A percentile compares a stretch with the other conserved stretches of the same genome.
Evolutionary conservation across 2,329 filamentous ascomycete species (phyloP).

Genomic region (Trichoderma afroharzianum): DNA sequence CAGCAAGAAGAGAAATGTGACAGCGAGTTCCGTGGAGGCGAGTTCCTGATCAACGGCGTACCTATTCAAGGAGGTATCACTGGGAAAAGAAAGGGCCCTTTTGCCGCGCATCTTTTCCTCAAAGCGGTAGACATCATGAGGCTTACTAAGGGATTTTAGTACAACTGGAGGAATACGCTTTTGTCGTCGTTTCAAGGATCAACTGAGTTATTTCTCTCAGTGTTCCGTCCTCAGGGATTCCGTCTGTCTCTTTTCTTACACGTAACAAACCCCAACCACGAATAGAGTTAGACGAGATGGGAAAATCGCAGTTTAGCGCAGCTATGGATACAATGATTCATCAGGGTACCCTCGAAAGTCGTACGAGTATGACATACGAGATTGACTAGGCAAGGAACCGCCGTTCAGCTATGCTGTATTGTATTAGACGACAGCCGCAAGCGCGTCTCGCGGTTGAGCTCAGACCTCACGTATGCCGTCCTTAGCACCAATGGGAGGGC

Average conservation of each 20-base stretch:
- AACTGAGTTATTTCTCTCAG: background rate
- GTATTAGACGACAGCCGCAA: background rate
- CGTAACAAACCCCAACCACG: background rate
- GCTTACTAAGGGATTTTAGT: background rate
- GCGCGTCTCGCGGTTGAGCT: background rate
- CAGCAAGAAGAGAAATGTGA: background rate
- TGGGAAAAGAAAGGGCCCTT: background rate
- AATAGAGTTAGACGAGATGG: background rate
- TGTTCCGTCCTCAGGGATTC: background rate
- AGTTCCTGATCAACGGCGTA: background rate
- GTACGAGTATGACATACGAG: background rate
- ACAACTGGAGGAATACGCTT: background rate
- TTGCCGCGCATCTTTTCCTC: slow-evolving; percentile 1
- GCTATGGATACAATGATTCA: background rate
- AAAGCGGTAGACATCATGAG: background rate
- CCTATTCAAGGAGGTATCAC: background rate
- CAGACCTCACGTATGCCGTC: background rate
- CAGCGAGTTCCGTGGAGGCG: background rate
- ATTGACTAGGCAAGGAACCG: background rate
- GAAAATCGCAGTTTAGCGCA: background rate
- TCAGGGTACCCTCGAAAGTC: background rate
- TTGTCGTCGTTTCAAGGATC: background rate
- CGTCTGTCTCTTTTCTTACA: background rate
- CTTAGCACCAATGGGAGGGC: background rate
- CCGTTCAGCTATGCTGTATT: background rate